A percentile compares a stretch with the other conserved stretches of the same genome.
phyloP scores from a whole-genome alignment of 2,329 filamentous ascomycete genomes.

The Moelleriella libera region DNA sequence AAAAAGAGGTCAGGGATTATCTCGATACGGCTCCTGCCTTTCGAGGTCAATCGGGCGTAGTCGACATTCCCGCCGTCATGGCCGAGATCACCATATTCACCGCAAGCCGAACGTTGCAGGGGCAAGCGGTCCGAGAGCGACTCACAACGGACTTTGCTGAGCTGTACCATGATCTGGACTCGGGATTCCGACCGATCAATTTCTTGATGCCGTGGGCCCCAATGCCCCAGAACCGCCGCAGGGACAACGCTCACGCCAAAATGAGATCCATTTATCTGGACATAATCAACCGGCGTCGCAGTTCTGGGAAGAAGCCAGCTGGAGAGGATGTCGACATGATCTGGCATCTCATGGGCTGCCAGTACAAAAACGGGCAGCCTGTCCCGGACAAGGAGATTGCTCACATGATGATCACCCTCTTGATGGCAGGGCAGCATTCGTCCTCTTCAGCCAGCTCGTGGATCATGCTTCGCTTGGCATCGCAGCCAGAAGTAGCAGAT shows the following conservation, averaged over 20 bases:
- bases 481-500: conserved; percentile 53
- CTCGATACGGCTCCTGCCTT: conserved; percentile 41
- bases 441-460: conserved; percentile 65
- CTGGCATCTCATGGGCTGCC: conserved; percentile 62
- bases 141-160: conserved; percentile 60
- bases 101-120: conserved; percentile 62
- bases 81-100: conserved; percentile 71
- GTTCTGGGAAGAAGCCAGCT: conserved; percentile 17
- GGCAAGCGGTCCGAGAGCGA: conserved; percentile 58
- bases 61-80: conserved; percentile 54
- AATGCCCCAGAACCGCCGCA: conserved; percentile 59
- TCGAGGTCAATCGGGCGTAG: conserved; percentile 41
- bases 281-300: conserved; percentile 51
- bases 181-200: conserved; percentile 66
- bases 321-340: conserved; percentile 53
- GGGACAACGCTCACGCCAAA: conserved; percentile 56
- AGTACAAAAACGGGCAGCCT: conserved; percentile 57
- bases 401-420: conserved; percentile 73
- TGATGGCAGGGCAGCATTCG: conserved; percentile 76
- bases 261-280: conserved; percentile 59
- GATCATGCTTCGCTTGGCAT: conserved; percentile 62
- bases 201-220: conserved; percentile 71
- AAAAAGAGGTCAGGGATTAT: conserved; percentile 53
- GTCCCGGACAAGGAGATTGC: conserved; percentile 65
- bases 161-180: conserved; percentile 66